A percentile compares a stretch with the other conserved stretches of the same genome.
Conservation (phyloP, 345 rosid species). For the Citrus maxima region DNA sequence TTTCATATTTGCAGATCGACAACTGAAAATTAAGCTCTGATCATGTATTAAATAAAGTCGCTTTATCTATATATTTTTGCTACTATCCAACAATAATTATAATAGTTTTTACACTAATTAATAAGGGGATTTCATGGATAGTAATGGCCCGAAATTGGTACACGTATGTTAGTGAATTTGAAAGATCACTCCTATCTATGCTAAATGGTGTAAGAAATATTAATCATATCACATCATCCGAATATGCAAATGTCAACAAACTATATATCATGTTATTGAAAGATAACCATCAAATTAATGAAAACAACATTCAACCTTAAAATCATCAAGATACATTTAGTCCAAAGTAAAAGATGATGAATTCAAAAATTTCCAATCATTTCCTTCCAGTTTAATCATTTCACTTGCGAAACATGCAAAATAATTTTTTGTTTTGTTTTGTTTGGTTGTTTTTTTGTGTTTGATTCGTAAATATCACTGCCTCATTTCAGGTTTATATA, state of each 20-base stretch:
- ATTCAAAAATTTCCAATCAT: neutral
- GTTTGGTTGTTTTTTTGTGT: too few relatives aligned
- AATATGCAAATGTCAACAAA: neutral
- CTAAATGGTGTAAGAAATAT: neutral
- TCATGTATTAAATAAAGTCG: too few relatives aligned
- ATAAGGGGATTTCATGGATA: neutral
- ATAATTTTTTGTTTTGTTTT: too few relatives aligned
- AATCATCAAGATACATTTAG: neutral
- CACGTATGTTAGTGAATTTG: neutral
- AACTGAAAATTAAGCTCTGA: neutral
- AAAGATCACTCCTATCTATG: constrained; percentile 9
- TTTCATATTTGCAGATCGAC: neutral
- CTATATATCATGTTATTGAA: neutral
- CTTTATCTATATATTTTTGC: neutral
- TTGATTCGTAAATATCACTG: too few relatives aligned
- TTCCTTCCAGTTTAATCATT: neutral
- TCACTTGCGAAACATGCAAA: neutral
- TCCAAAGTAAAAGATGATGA: neutral
- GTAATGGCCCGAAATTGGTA: constrained; percentile 9
- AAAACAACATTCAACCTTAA: neutral
- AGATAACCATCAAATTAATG: neutral
- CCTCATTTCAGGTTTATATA: too few relatives aligned
- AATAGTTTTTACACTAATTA: neutral
- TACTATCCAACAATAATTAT: neutral
- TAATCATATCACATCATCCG: neutral